Evolutionary conservation across 495 filamentous ascomycete species (phyloP), one percentile per base, ranked within the genome.

Genomic region (Penicillium dipodomyicola): DNA sequence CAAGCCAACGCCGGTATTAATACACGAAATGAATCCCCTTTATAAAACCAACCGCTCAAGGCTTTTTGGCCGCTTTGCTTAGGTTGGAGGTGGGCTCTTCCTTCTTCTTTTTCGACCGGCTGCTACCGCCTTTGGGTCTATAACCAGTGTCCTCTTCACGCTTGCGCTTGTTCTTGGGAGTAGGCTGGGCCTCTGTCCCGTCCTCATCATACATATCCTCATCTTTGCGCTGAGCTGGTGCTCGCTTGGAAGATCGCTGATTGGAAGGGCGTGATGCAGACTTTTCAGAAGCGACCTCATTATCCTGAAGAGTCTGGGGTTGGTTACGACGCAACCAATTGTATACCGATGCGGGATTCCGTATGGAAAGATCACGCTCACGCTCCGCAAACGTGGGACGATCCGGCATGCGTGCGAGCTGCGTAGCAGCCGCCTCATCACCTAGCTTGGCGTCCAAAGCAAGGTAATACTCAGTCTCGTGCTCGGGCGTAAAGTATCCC

Each of bases 271-370:
- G 65, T 25, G 73, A 70, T 49, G 65, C 72, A 27, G 84, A 82
- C 62, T 86, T 87, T 54, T 87, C 86, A 9, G 84, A 83, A 22
- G 71, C 74, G 32, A 73, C 72, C 67, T 93, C 90, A 51, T 86
- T 86, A 62, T 92, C 90, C 67, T 93, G 88, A 0, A 95, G 73
- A 73, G 87, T 87, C 55, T 91, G 84, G 0, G 91, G 91, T 54
- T 91, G 88, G 65, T 95, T 83, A 55, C 85, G 84, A 33, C 89
- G 83, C 22, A 97, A 76, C 92, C 92, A 97, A 69, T 93, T 94
- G 75, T 92, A 90, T 2, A 95, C 90, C 25, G 87, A 91, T 37
- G 89, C 85, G 0, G 89, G 90, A 63, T 96, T 97, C 29, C 84
- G 82, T 5, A 91, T 72, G 17, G 82, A 77, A 39, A 84, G 79